phyloP scores from a whole-genome alignment of 345 rosid species.

The Litchi chinensis region DNA sequence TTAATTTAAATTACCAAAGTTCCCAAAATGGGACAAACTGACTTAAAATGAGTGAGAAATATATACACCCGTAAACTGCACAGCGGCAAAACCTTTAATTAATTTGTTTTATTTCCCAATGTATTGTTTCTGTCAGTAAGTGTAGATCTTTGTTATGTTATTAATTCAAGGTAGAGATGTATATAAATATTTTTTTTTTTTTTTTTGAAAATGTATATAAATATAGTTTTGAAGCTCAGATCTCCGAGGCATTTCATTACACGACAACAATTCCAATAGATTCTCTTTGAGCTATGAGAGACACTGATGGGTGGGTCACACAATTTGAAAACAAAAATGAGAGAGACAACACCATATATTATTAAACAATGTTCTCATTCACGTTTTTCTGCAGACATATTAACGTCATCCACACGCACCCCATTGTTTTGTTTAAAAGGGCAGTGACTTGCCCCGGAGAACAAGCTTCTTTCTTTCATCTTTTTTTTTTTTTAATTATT shows the following conservation, averaged over 20 bases:
- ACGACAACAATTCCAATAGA: conserved; percentile 22
- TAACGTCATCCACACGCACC: neutral
- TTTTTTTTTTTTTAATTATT: too few species aligned
- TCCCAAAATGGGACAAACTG: too few species aligned
- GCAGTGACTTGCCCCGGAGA: too few species aligned
- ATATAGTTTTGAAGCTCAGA: neutral
- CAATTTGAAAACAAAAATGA: neutral
- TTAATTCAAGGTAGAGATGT: neutral
- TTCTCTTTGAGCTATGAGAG: neutral
- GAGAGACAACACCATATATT: neutral
- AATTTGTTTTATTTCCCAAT: neutral
- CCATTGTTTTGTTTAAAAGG: neutral
- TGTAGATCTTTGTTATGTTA: neutral
- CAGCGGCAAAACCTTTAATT: neutral
- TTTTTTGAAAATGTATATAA: too few species aligned
- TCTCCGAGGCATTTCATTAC: neutral
- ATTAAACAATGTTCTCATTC: neutral
- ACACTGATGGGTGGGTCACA: neutral
- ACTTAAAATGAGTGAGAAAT: too few species aligned
- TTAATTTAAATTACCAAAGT: neutral
- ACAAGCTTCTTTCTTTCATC: too few species aligned
- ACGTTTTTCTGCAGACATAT: neutral
- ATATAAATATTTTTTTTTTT: too few species aligned
- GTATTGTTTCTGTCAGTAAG: neutral
- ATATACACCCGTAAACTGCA: too few species aligned